Base-by-base conservation (phyloP, 2,329 filamentous ascomycete genomes). In the Claviceps cyperi region DNA sequence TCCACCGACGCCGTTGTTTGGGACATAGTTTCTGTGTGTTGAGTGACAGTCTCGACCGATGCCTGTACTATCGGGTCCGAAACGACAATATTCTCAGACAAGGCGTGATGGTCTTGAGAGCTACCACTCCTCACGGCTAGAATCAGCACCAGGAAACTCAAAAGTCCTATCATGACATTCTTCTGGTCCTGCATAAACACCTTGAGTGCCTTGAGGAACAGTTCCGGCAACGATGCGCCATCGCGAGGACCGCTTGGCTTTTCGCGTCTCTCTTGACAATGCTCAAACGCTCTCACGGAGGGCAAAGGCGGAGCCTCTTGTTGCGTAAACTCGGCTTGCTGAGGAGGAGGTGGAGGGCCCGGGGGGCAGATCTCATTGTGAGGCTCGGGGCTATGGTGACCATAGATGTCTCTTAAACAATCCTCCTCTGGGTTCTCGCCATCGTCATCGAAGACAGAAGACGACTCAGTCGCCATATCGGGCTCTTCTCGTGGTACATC, bases 161-260 rank as follows among this genome's bases (percentile, higher is more conserved):
- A 64, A 0, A 76, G 57, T 5, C 69, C 66, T 24, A 83, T 81
- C n/a, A 71, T 64, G 9, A 81, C 60, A 50, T 82, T 83, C 64
- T 75, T 80, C 51, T 70, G 70, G 56, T 83, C 79, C 45, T 73
- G 70, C 56, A 82, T 58, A 17, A 77, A 61, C 7, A 82, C 73
- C 35, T 71, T 69, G 47, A 68, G 65, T 0, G 77, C 76, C 54
- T 78, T 74, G 8, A 77, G 56, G 0, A 82, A 58, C 8, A 82
- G 65, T 52, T 79, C 73, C 0, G 70, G 65, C 11, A 83, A 67
- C 2, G 74, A 75, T 0, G 75, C 74, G 9, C 64, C 63, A 52
- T 73, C 66, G 48, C 66, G 64, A 24, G 58, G 49, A 46, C 56
- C 47, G 24, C 55, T 61, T 2, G 56, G 62, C 41, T 57, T 58